Evolutionary conservation across 352 stramenopile species (phyloP).

Genomic region (Phytophthora niederhauseri): DNA sequence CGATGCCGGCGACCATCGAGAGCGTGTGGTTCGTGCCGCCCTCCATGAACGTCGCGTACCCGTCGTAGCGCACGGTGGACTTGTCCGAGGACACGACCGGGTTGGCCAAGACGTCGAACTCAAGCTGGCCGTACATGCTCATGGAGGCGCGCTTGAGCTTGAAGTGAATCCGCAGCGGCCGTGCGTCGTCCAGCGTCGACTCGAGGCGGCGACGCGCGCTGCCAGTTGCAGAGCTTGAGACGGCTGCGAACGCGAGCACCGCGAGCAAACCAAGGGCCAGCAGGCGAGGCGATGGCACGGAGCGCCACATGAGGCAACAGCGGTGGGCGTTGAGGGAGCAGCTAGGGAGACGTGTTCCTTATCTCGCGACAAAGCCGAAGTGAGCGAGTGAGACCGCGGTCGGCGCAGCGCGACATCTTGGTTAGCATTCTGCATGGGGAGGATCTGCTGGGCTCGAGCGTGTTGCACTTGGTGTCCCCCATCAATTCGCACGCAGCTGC

Average conservation of each 20-base stretch:
- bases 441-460: background rate
- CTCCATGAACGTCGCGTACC: slow-evolving; percentile 28
- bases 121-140: slow-evolving; percentile 32
- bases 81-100: slow-evolving; percentile 30
- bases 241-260: slow-evolving; percentile 13
- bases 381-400: slow-evolving; percentile 7
- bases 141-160: slow-evolving; percentile 43
- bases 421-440: background rate
- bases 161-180: slow-evolving; percentile 35
- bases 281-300: background rate
- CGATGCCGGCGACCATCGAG: slow-evolving; percentile 37
- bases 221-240: background rate
- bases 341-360: slow-evolving; percentile 1
- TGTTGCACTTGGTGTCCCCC: slow-evolving; percentile 12
- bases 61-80: slow-evolving; percentile 34
- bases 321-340: background rate
- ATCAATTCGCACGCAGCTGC: slow-evolving; percentile 22
- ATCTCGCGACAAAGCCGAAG: slow-evolving; percentile 19
- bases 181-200: slow-evolving; percentile 32
- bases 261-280: slow-evolving; percentile 11
- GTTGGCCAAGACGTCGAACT: slow-evolving; percentile 46
- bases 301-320: slow-evolving; percentile 4
- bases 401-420: background rate
- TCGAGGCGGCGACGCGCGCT: slow-evolving; percentile 2
- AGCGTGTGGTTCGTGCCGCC: slow-evolving; percentile 31